Conservation (phyloP, 257 asterid species). For the Vinca minor region DNA sequence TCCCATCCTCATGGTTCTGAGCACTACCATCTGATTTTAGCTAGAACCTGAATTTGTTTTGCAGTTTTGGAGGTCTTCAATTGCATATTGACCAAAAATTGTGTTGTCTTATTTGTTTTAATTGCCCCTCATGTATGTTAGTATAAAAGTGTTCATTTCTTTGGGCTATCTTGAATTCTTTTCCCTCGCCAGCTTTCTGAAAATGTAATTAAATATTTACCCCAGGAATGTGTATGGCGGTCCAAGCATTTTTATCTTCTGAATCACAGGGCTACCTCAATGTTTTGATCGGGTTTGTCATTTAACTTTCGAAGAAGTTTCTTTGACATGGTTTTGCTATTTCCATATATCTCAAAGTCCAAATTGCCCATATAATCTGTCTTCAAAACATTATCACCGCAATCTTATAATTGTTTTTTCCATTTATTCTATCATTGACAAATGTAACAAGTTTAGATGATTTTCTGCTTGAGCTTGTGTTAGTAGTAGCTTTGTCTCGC, state of each 20-base stretch:
- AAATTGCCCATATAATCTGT: too few species aligned
- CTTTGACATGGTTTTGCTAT: neutral
- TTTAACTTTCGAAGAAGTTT: neutral
- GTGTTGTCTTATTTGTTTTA: neutral
- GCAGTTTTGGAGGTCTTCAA: neutral
- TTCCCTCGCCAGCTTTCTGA: neutral
- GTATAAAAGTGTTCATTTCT: neutral
- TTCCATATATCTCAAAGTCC: neutral
- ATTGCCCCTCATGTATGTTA: neutral
- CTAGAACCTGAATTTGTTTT: neutral
- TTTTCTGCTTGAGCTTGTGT: neutral
- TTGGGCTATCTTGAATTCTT: neutral
- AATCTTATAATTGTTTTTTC: neutral
- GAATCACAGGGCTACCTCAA: conserved; percentile 45
- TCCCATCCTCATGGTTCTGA: too few species aligned
- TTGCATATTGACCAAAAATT: neutral
- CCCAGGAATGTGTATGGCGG: conserved; percentile 79
- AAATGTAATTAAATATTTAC: conserved; percentile 3
- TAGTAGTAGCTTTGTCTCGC: neutral
- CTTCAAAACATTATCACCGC: neutral
- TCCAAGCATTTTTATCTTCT: conserved; percentile 53
- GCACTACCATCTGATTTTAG: neutral
- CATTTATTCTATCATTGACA: neutral
- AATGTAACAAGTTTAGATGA: neutral
- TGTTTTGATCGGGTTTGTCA: conserved; percentile 47